Conservation (phyloP, 257 asterid species). For the Solanum gandarillasii region DNA sequence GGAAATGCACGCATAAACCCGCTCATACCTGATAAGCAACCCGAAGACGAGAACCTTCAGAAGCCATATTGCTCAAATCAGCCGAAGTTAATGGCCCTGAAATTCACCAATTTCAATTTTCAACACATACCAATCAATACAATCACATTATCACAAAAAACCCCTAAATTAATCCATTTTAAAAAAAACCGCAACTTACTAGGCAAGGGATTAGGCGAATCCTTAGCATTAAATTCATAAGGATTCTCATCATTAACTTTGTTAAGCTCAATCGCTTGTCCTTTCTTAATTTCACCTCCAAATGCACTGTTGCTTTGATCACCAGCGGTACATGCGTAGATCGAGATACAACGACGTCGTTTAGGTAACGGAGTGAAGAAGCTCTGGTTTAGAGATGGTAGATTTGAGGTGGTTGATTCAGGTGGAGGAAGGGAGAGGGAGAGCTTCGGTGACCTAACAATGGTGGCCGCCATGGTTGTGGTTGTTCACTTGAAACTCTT, state of each 20-base stretch:
- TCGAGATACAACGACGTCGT: conserved; percentile 29
- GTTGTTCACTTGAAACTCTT: not conserved
- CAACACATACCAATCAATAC: not conserved
- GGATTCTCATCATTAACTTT: conserved; percentile 41
- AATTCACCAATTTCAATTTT: not conserved
- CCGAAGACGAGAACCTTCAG: conserved; percentile 83
- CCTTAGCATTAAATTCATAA: conserved; percentile 32
- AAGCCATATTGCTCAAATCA: conserved; percentile 45
- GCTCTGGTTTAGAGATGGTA: not conserved
- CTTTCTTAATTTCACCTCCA: conserved; percentile 15
- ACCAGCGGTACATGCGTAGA: conserved; percentile 18
- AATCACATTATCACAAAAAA: not conserved
- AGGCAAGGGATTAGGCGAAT: conserved; percentile 61
- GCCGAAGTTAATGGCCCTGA: conserved; percentile 91
- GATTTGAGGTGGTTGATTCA: conserved; percentile 12
- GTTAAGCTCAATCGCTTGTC: conserved; percentile 43
- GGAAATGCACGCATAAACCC: not conserved
- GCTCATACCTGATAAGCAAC: conserved; percentile 88
- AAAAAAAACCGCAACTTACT: conserved; percentile 16
- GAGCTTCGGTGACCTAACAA: conserved; percentile 24
- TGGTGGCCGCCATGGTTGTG: conserved; percentile 5
- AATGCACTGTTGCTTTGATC: not conserved
- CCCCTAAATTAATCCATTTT: not conserved
- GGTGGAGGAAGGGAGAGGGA: conserved; percentile 1
- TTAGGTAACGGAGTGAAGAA: conserved; percentile 10